phyloP scores from a whole-genome alignment of 108 stramenopile species.

The Skeletonema potamos region DNA sequence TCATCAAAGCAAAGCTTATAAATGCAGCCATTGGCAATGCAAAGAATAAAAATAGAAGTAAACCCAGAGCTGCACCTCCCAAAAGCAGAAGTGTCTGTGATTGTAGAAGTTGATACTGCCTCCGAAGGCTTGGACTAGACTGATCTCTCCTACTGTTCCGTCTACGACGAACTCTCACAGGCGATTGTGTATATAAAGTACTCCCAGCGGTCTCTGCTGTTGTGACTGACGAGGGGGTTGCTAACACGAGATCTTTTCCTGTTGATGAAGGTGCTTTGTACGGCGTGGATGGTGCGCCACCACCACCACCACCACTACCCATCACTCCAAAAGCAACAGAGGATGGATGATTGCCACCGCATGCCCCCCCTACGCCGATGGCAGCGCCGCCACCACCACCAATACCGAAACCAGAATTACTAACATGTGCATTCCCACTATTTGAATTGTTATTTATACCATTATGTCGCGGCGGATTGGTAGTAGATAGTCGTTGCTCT shows the following conservation, averaged over 20 bases:
- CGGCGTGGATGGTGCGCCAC: conserved; percentile 12
- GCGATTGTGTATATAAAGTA: conserved; percentile 19
- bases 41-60: conserved; percentile 42
- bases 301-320: too few species aligned
- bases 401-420: not conserved
- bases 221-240: conserved; percentile 28
- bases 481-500: not conserved
- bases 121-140: conserved; percentile 7
- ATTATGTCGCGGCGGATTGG: not conserved
- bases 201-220: conserved; percentile 41
- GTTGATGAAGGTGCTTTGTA: conserved; percentile 9
- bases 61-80: conserved; percentile 17
- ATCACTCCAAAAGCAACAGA: conserved; percentile 8
- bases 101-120: conserved; percentile 36
- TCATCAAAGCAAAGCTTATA: conserved; percentile 28
- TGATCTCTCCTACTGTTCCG: conserved; percentile 1
- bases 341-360: not conserved
- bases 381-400: not conserved
- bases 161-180: conserved; percentile 7
- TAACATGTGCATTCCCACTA: not conserved
- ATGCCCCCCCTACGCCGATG: too few species aligned
- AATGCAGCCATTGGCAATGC: conserved; percentile 38
- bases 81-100: conserved; percentile 31
- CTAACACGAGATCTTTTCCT: conserved; percentile 13
- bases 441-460: not conserved